Evolutionary conservation across 2,329 filamentous ascomycete species (phyloP), one percentile per base, ranked within the genome.

Genomic region (Penicillium sp.): DNA sequence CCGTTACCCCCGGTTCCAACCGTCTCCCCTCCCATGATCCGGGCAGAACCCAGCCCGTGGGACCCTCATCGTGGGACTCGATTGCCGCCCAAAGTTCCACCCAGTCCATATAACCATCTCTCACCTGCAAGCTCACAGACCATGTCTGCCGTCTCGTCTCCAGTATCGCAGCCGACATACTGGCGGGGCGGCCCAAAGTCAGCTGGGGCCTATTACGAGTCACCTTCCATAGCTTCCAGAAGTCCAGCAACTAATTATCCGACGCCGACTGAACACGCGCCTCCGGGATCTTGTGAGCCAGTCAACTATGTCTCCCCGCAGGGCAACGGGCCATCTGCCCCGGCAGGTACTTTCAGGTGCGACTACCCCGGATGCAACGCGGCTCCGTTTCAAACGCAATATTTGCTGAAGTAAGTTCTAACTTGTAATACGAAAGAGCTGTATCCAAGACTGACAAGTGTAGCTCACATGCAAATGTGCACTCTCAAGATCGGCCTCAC

Each of bases 331-430:
- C 63, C 68, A 15, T 62, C 68, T 1, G 59, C 70, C 8, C 57
- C 69, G 11, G 64, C 71, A 38, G 78, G 73, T 9, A 71, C 70
- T 21, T 85, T 81, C 74, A 83, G 83, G 67, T 89, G 87, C 67
- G 80, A 83, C 6, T 79, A 83, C 72, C 78, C 81, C 4, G 85
- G 84, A 1, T 89, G 87, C 66, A 86, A 72, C 19, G 86, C 87
- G 26, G 66, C 79, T 4, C 84, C 86, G 0, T 89, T 89, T 62
- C 86, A 88, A 69, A 89, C 87, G 1, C 87, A 89, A 66, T 89
- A 89, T 76, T 76, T 89, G 3, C 75, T 89, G 29, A 88, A 88
- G 86, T 88, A 73, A 76, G 84, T 74, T n/a, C 13, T 17, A 5
- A 11, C 48, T 46, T 23, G 30, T 48, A 15, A 44, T 50, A 44